Percentiles rank a stretch among this genome's conserved stretches.
Conservation (phyloP, 2,329 filamentous ascomycete species). For the Penicillium corylophilum region DNA sequence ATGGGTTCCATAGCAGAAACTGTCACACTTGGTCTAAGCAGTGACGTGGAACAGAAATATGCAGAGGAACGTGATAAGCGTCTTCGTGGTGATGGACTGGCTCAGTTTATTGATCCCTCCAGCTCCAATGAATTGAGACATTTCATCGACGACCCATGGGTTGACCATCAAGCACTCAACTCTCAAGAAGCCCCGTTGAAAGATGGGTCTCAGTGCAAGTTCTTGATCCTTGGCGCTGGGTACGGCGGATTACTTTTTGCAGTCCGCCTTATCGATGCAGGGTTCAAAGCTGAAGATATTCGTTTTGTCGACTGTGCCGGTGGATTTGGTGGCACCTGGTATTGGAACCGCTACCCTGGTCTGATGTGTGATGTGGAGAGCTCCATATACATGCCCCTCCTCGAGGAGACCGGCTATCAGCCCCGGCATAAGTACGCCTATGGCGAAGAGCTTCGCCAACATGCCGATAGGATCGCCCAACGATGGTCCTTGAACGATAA, state of each 20-base stretch:
- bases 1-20: too few species aligned
- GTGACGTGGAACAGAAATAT: too few species aligned
- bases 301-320: conserved; percentile 42
- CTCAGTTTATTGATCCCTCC: too few species aligned
- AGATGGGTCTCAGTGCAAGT: too few species aligned
- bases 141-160: not conserved
- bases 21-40: too few species aligned
- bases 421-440: conserved; percentile 52
- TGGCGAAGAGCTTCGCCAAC: conserved; percentile 45
- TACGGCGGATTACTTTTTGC: conserved; percentile 4
- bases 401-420: conserved; percentile 61
- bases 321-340: conserved; percentile 52
- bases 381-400: conserved; percentile 60
- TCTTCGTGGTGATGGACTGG: too few species aligned
- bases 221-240: conserved; percentile 3
- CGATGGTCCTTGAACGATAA: too few species aligned
- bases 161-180: not conserved
- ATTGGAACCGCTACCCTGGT: conserved; percentile 52
- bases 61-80: too few species aligned
- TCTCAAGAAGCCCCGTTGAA: not conserved
- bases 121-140: too few species aligned
- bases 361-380: conserved; percentile 59
- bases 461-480: too few species aligned
- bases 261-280: conserved; percentile 4
- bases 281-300: conserved; percentile 31